These are phyloP conservation scores for Herpetomonas tarakana DNA, from an alignment of 208 protist species.

Conservation along the genomic window DNA sequence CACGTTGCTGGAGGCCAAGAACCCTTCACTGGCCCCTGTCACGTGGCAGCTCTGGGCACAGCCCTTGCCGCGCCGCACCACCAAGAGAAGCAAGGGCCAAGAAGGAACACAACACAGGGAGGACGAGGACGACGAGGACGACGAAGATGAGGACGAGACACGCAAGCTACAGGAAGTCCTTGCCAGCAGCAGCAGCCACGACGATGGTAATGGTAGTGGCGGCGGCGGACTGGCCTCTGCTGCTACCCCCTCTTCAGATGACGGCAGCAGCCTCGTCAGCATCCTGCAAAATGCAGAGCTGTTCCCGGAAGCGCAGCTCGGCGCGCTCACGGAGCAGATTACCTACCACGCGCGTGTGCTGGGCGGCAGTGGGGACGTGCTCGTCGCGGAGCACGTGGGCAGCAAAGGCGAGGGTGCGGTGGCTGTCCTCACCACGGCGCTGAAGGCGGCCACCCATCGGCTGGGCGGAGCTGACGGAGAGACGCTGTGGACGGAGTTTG, in stretches of 20 bases:
- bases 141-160: slow-evolving; percentile 27
- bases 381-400: slow-evolving; percentile 61
- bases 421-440: slow-evolving; percentile 54
- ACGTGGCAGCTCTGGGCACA: slow-evolving; percentile 42
- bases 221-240: not conserved
- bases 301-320: slow-evolving; percentile 31
- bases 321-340: slow-evolving; percentile 22
- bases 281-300: not conserved
- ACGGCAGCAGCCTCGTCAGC: not conserved
- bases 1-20: slow-evolving; percentile 44
- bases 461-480: slow-evolving; percentile 59
- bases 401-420: slow-evolving; percentile 44
- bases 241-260: not conserved
- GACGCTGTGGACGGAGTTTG: slow-evolving; percentile 82
- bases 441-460: slow-evolving; percentile 61
- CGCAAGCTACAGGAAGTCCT: slow-evolving; percentile 12
- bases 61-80: not conserved
- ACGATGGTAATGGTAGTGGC: not conserved
- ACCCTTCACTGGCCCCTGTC: slow-evolving; percentile 53
- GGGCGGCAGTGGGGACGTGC: slow-evolving; percentile 61
- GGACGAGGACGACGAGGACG: slow-evolving; percentile 19
- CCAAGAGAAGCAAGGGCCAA: not conserved
- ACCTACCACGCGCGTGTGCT: slow-evolving; percentile 67
- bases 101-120: too few relatives aligned
- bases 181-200: not conserved